phyloP scores from a whole-genome alignment of 768 basidiomycete species.

The Boletus rex-veris region DNA sequence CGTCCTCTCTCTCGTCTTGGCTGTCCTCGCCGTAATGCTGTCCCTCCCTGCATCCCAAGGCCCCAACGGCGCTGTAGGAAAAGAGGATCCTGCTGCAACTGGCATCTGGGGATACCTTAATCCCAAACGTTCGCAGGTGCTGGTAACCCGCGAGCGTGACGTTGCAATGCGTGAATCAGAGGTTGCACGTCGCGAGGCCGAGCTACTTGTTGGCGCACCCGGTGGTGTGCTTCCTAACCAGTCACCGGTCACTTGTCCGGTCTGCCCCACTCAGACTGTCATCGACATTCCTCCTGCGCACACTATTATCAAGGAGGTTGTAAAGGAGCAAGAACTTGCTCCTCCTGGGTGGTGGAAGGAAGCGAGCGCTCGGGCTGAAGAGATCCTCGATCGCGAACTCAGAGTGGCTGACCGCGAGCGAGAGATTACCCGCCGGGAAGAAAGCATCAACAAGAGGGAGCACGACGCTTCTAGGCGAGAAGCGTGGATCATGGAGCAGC shows the following conservation, averaged over 20 bases:
- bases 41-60: constrained; percentile 64
- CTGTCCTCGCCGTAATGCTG: constrained; percentile 88
- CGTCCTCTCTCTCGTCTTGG: constrained; percentile 79
- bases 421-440: constrained; percentile 83
- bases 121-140: constrained; percentile 77
- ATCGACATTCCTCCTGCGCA: constrained; percentile 61
- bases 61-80: constrained; percentile 27
- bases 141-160: constrained; percentile 73
- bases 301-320: constrained; percentile 84
- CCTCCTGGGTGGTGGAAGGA: constrained; percentile 78
- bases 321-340: constrained; percentile 75
- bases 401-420: constrained; percentile 83
- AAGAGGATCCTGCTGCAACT: constrained; percentile 38
- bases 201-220: constrained; percentile 76
- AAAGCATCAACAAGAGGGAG: constrained; percentile 79
- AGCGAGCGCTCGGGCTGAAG: constrained; percentile 69
- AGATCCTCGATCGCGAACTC: constrained; percentile 79
- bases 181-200: constrained; percentile 85
- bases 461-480: constrained; percentile 86
- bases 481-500: constrained; percentile 90
- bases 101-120: constrained; percentile 73
- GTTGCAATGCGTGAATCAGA: constrained; percentile 84
- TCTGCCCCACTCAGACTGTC: constrained; percentile 52
- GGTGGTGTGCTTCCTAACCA: constrained; percentile 68
- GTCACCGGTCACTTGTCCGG: constrained; percentile 52